Conservation (phyloP, 495 filamentous ascomycete genomes). For the Oidiodendron maius region DNA sequence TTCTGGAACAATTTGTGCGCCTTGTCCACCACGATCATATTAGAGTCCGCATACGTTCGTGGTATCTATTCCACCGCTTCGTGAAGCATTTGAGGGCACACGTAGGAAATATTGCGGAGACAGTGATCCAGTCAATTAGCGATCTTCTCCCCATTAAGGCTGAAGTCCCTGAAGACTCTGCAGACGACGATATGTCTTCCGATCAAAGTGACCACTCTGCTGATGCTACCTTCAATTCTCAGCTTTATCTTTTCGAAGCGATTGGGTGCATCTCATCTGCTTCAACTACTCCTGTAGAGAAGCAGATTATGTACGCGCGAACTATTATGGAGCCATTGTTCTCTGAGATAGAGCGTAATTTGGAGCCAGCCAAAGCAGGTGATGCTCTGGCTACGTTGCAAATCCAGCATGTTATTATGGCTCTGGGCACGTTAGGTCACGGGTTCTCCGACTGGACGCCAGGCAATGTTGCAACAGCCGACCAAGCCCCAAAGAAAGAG, state of each 20-base stretch:
- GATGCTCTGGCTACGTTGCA: conserved; percentile 79
- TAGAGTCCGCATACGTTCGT: conserved; percentile 81
- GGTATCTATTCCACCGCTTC: conserved; percentile 92
- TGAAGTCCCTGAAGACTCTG: conserved; percentile 67
- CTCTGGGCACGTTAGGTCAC: conserved; percentile 80
- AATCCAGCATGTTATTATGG: conserved; percentile 95
- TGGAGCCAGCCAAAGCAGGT: conserved; percentile 66
- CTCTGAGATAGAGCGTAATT: conserved; percentile 71
- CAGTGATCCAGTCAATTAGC: conserved; percentile 79
- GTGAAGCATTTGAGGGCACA: conserved; percentile 81
- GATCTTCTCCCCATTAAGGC: conserved; percentile 89
- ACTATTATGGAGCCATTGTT: conserved; percentile 85
- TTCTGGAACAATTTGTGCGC: conserved; percentile 87
- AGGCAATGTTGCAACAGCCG: conserved; percentile 45
- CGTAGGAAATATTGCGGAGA: conserved; percentile 83
- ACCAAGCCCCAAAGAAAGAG: conserved; percentile 49
- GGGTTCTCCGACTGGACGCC: conserved; percentile 87
- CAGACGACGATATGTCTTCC: conserved; percentile 90
- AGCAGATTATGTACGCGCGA: conserved; percentile 77
- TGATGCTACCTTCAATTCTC: conserved; percentile 82
- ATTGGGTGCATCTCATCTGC: conserved; percentile 86
- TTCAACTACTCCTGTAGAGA: conserved; percentile 63
- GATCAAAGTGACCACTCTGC: conserved; percentile 83
- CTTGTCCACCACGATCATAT: conserved; percentile 82
- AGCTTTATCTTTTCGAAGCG: conserved; percentile 91